A percentile compares a stretch with the other conserved stretches of the same genome.
These are phyloP conservation scores for Leucoagaricus sp. DNA, from an alignment of 1,284 basidiomycete species.

Conservation along the genomic window DNA sequence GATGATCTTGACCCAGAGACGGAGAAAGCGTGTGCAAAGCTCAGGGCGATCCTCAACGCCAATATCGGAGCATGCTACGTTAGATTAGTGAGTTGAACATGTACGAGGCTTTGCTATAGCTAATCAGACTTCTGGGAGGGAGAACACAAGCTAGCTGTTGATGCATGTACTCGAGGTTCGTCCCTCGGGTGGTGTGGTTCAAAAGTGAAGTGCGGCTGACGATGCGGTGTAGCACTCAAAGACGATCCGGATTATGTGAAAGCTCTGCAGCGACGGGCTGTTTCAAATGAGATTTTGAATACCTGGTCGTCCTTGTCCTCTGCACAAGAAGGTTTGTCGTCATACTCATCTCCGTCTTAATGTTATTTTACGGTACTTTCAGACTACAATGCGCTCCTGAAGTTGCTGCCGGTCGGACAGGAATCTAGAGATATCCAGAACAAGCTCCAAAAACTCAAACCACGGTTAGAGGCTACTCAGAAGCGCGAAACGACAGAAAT, in stretches of 20 bases:
- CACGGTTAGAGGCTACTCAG: constrained; percentile 73
- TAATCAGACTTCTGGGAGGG: constrained; percentile 43
- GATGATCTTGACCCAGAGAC: constrained; percentile 20
- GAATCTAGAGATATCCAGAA: constrained; percentile 51
- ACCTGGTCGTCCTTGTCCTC: constrained; percentile 83
- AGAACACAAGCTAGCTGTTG: constrained; percentile 74
- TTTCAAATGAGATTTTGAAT: constrained; percentile 78
- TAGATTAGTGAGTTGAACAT: constrained; percentile 57
- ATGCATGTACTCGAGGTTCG: constrained; percentile 74
- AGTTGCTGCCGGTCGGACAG: constrained; percentile 57
- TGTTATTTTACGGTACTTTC: constrained; percentile 1
- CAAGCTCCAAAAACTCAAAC: constrained; percentile 58
- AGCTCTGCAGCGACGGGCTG: constrained; percentile 84
- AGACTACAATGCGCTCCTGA: constrained; percentile 80
- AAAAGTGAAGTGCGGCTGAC: constrained; percentile 11
- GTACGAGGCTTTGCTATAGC: background rate
- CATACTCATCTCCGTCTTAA: background rate
- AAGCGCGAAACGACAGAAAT: constrained; percentile 92
- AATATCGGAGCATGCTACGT: constrained; percentile 83
- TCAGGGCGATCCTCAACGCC: constrained; percentile 69
- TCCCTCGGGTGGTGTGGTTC: constrained; percentile 4
- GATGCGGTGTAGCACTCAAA: constrained; percentile 66
- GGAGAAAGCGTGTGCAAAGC: constrained; percentile 39
- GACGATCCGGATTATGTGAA: constrained; percentile 89
- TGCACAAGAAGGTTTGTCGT: constrained; percentile 76